phyloP scores from a whole-genome alignment of 768 basidiomycete genomes.

The Tricholoma sp. region DNA sequence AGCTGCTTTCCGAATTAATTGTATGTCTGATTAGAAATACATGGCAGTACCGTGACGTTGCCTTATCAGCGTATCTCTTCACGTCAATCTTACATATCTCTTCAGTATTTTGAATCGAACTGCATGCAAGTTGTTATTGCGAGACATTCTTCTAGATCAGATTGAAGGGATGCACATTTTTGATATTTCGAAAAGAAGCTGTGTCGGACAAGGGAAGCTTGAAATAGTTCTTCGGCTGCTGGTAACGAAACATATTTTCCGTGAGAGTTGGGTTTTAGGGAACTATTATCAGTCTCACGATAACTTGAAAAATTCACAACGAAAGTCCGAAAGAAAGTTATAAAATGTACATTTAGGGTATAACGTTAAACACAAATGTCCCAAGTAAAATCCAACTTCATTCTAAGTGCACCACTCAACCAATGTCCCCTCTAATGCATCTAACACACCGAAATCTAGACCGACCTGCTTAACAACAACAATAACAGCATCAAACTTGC shows the following conservation, averaged over 20 bases:
- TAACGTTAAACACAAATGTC: too few relatives aligned
- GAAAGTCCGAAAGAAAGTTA: too few relatives aligned
- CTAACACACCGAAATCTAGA: neutral
- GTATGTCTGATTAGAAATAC: neutral
- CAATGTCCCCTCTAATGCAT: too few relatives aligned
- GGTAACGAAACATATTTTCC: slow-evolving; percentile 33
- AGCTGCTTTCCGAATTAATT: neutral
- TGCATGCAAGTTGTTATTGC: slow-evolving; percentile 28
- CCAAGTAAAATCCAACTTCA: too few relatives aligned
- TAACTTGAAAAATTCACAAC: too few relatives aligned
- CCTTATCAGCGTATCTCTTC: neutral
- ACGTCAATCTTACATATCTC: neutral
- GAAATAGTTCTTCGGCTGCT: slow-evolving; percentile 32
- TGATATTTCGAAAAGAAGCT: slow-evolving; percentile 23
- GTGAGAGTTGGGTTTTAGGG: too few relatives aligned
- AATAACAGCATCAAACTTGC: neutral
- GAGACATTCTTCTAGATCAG: slow-evolving; percentile 26
- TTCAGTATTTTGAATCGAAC: slow-evolving; percentile 25
- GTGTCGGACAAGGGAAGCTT: slow-evolving; percentile 30
- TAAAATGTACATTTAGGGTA: too few relatives aligned
- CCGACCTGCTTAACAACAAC: neutral
- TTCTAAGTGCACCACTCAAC: too few relatives aligned
- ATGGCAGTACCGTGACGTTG: neutral
- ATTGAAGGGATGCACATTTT: slow-evolving; percentile 29
- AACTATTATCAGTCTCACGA: too few relatives aligned